Evolutionary conservation across 2,329 filamentous ascomycete genomes (phyloP), one percentile per base, ranked within the genome.

Genomic region (Colletotrichum eleusines): DNA sequence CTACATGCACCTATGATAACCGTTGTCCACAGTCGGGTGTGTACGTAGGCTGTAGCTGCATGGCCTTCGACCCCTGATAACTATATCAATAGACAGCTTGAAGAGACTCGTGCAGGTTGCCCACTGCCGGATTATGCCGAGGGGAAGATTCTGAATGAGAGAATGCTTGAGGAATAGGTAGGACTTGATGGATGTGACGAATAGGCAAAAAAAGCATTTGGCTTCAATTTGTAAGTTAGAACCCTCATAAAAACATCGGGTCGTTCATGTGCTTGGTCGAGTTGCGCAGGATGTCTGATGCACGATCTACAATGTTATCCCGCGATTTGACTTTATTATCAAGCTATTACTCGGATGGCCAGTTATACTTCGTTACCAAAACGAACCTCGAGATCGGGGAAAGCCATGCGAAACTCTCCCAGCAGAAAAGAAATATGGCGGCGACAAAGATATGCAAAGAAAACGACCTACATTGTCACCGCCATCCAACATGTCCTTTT

Each of bases 111-210:
- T 33, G 31, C 31, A 33, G 31, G 31, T 7, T 7, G 31, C 4
- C 31, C 85, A 5, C 35, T 9, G 12, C 35, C 11, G 1, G 35
- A 38, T 9, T 38, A 38, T 38, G 35, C 35, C 35, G 35, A 38
- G 12, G 35, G 35, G 35, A 38, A 38, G 8, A 3, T 38, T 9
- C 35, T 38, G 12, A 31, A 71, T n/a, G 69, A 71, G 46, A 68
- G 16, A 6, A 60, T 18, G 16, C 44, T 71, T n/a, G 59, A 55
- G 40, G 69, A 64, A 9, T 68, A 68, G 16, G 59, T 68, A 7
- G 69, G 69, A 28, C 59, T 71, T 9, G 31, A 58, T 1, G 53
- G 58, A 6, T 46, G 63, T 44, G 26, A 28, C 11, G 54, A 20
- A 16, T 46, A 60, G 14, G 69, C 64, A 7, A 68, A 58, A 33